Base-by-base conservation (phyloP, 23 red algal genomes). In the Gracilaria caudata region DNA sequence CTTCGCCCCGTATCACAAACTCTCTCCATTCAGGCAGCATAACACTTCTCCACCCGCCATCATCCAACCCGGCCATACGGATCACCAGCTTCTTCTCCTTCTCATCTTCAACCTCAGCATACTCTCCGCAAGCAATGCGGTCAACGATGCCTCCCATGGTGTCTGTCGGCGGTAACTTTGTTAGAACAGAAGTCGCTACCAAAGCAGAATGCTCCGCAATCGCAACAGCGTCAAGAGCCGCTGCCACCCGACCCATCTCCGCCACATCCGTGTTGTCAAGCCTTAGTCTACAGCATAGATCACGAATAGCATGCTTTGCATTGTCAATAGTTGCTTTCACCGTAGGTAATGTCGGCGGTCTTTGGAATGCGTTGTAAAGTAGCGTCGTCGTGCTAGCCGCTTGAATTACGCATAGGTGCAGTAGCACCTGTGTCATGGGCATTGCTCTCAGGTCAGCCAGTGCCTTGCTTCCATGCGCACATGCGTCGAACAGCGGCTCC, bases 391-490 rank as follows among this genome's bases (percentile, higher is more conserved):
- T 55, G 37, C 64, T 55, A 4, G 37, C 71, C 34, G 49, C 77
- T 44, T 90, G 86, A 49, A 90, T 68, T 25, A 64, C 61, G 46
- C 68, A 73, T 57, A 81, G 44, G 32, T 90, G 86, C 13, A 79
- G 36, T n/a, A 90, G 33, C 33, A 90, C 86, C 47, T 90, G 74
- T 35, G 73, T 70, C 86, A 90, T 66, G 43, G 86, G 86, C 86
- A 90, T 79, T 38, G 86, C 77, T 24, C 86, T 73, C 64, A 90
- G 73, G 78, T 90, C 86, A 3, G 38, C 76, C n/a, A 90, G 75
- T 14, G 86, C 86, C 58, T 90, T 90, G 38, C 73, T 66, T 46
- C 86, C 86, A 36, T 90, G 74, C 3, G 63, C 73, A 23, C 41
- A 38, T 14, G 86, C 86, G 30, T 90, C 86, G 64, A 90, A 90